Conservation (phyloP, 2,329 filamentous ascomycete species). For the Talaromyces rugulosus region DNA sequence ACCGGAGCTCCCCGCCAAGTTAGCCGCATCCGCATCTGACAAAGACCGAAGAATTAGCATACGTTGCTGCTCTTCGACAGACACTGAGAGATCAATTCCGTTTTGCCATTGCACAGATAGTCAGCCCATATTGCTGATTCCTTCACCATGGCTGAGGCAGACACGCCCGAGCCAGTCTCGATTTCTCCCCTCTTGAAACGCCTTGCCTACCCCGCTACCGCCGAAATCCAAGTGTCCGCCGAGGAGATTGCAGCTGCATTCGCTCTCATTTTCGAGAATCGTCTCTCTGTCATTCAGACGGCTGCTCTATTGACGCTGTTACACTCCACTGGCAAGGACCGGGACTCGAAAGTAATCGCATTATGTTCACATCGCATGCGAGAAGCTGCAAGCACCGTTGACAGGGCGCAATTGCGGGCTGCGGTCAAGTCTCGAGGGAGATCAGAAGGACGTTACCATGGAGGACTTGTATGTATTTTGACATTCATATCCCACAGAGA, state of each 20-base stretch:
- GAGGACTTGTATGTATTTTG: constrained; percentile 67
- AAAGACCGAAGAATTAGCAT: not conserved
- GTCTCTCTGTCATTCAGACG: constrained; percentile 81
- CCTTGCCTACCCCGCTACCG: constrained; percentile 41
- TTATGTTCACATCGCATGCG: constrained; percentile 83
- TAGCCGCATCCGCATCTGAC: not conserved
- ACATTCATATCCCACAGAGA: not conserved
- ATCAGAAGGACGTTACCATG: constrained; percentile 69
- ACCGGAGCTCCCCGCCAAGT: not conserved
- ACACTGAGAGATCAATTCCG: not conserved
- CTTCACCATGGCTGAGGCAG: constrained; percentile 22
- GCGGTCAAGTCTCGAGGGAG: constrained; percentile 59
- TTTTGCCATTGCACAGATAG: not conserved
- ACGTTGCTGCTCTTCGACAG: not conserved
- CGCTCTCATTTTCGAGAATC: constrained; percentile 85
- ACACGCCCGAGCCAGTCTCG: constrained; percentile 37
- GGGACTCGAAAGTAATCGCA: constrained; percentile 77
- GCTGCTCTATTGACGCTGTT: constrained; percentile 84
- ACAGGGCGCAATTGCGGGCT: constrained; percentile 57
- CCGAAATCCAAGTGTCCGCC: constrained; percentile 57
- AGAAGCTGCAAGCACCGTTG: constrained; percentile 68
- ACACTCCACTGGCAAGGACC: constrained; percentile 85
- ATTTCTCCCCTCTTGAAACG: constrained; percentile 47
- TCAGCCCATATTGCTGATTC: not conserved
- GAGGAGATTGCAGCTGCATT: constrained; percentile 86